phyloP scores from a whole-genome alignment of 345 rosid genomes.

The Eucalyptus albens region DNA sequence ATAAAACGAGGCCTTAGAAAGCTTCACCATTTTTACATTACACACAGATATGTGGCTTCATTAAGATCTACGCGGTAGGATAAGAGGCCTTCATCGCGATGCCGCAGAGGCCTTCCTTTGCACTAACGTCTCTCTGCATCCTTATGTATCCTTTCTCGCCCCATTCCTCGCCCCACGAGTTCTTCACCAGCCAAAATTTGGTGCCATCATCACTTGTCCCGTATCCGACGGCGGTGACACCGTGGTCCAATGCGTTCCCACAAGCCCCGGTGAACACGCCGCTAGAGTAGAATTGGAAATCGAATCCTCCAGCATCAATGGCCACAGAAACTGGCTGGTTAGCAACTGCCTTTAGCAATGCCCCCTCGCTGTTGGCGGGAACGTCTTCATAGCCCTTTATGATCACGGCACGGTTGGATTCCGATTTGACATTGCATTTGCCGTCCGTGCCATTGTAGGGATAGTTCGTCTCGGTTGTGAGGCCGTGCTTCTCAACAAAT shows the following conservation, averaged over 20 bases:
- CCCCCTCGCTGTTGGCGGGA: not conserved
- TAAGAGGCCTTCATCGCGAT: too few species aligned
- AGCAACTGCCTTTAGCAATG: not conserved
- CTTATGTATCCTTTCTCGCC: not conserved
- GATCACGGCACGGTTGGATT: not conserved
- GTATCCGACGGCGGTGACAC: not conserved
- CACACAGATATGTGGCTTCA: not conserved
- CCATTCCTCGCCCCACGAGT: not conserved
- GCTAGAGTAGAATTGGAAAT: not conserved
- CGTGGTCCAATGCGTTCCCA: not conserved
- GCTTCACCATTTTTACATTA: not conserved
- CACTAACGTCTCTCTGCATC: not conserved
- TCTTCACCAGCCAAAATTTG: not conserved
- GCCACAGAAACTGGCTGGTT: not conserved
- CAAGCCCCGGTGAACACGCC: not conserved
- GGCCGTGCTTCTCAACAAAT: constrained; percentile 6
- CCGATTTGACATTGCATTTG: not conserved
- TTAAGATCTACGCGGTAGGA: too few species aligned
- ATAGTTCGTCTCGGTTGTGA: constrained; percentile 10
- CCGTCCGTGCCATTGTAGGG: constrained; percentile 7
- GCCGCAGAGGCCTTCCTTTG: not conserved
- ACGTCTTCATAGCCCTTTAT: not conserved
- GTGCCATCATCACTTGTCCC: not conserved
- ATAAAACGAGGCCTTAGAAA: not conserved
- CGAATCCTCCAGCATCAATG: not conserved